A percentile compares a stretch with the other conserved stretches of the same genome.
These are phyloP conservation scores for Aspergillus asperescens DNA, from an alignment of 495 filamentous ascomycete genomes.

Conservation along the genomic window DNA sequence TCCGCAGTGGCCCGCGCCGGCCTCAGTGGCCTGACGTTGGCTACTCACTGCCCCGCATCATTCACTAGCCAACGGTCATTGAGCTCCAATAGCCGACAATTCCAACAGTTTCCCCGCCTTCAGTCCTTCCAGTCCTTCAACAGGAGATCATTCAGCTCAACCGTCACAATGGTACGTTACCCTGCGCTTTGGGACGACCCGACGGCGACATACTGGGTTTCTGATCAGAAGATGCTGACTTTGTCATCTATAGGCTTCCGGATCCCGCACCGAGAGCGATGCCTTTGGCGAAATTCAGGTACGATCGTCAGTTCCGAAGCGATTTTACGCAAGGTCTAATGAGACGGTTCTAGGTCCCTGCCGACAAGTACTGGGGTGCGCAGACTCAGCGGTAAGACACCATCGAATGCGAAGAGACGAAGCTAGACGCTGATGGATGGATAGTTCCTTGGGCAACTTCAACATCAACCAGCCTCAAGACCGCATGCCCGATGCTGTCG, in stretches of 20 bases:
- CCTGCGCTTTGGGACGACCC: neutral
- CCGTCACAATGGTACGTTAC: conserved; percentile 37
- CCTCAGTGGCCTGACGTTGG: conserved; percentile 23
- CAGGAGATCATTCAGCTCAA: conserved; percentile 43
- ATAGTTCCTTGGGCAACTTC: conserved; percentile 87
- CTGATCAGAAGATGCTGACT: neutral
- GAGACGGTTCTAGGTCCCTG: conserved; percentile 56
- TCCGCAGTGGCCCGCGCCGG: conserved; percentile 30
- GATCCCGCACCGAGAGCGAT: conserved; percentile 76
- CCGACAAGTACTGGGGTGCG: conserved; percentile 98
- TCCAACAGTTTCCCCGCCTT: conserved; percentile 40
- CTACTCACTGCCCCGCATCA: conserved; percentile 26
- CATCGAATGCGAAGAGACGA: neutral
- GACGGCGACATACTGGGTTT: neutral
- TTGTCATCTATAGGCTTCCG: conserved; percentile 33
- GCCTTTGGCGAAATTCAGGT: conserved; percentile 90
- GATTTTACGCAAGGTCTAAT: conserved; percentile 14
- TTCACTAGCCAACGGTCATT: conserved; percentile 29
- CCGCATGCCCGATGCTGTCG: conserved; percentile 90
- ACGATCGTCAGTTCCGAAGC: conserved; percentile 10
- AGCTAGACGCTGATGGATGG: conserved; percentile 14
- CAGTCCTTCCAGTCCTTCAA: conserved; percentile 34
- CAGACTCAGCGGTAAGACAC: conserved; percentile 81
- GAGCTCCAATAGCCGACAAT: conserved; percentile 34
- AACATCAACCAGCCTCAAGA: conserved; percentile 98